Evolutionary conservation across 257 asterid genomes (phyloP), one percentile per base, ranked within the genome.

Genomic region (Scutellaria baicalensis): DNA sequence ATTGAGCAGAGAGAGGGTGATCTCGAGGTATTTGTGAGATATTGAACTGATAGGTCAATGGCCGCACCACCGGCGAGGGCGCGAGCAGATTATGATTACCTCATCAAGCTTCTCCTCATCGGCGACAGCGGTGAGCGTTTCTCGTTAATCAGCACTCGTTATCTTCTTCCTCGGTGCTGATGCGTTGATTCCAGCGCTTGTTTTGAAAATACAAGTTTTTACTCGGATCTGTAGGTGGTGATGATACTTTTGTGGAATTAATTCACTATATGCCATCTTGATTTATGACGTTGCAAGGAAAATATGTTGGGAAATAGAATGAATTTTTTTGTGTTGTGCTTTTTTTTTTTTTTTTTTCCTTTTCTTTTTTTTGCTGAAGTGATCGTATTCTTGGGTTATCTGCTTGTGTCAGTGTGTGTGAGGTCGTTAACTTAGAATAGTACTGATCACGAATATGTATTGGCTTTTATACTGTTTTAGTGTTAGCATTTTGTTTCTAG

Each of bases 11-110:
- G 66, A 54, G 50, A 44, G 27, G 67, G 66, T 39, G 74, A 64
- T 64, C 64, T 68, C 20, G 59, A 5, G 64, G 50, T 31, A 45
- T 66, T 77, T 47, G 31, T 56, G 69, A 68, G 66, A 33, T 21
- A 63, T 52, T 70, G 59, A 70, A 48, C 16, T 38, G 61, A 57
- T 75, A 51, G 75, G 79, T 76, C 84, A 80, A 81, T 85, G 88
- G 90, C 90, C 75, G 87, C 82, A 79, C 80, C 87, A 79, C 87
- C 85, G 68, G 87, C 87, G 78, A 84, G 89, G 84, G 90, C 87
- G 71, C 79, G 90, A 67, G 87, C 90, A 31, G 90, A 84, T 78
- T 84, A 84, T 68, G 90, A 84, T 82, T 76, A 80, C 73, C 87
- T 82, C 81, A 85, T 85, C 80, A 85, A 84, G 81, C 90, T 80